phyloP scores from a whole-genome alignment of 2,329 filamentous ascomycete genomes.

The Colletotrichum australisinense region DNA sequence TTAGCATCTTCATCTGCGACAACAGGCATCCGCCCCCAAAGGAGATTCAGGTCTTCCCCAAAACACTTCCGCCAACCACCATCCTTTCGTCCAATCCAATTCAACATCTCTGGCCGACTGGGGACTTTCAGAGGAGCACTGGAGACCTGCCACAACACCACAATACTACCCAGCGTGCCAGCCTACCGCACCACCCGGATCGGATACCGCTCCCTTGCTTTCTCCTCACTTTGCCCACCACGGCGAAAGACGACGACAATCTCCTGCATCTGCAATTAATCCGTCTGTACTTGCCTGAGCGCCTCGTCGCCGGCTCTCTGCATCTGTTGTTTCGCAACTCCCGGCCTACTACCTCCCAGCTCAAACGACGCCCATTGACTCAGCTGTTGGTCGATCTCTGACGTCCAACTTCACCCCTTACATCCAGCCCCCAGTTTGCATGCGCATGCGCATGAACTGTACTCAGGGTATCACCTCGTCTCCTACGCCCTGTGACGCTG shows the following conservation, averaged over 20 bases:
- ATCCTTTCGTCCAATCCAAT: conserved; percentile 6
- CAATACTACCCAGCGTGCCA: background rate
- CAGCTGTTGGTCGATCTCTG: conserved; percentile 20
- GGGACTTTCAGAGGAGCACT: background rate
- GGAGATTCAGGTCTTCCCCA: conserved; percentile 1
- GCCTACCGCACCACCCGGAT: conserved; percentile 15
- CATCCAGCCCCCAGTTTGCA: conserved; percentile 26
- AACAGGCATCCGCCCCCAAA: conserved; percentile 32
- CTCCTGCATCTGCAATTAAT: conserved; percentile 25
- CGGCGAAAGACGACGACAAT: background rate
- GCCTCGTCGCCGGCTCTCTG: conserved; percentile 4
- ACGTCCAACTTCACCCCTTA: conserved; percentile 32
- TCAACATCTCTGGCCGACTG: background rate
- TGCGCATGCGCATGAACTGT: conserved; percentile 33
- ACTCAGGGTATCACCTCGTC: conserved; percentile 29
- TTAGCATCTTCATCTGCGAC: conserved; percentile 36
- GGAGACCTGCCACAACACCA: conserved; percentile 9
- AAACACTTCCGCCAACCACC: conserved; percentile 6
- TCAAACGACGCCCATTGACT: conserved; percentile 17
- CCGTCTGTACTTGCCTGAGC: conserved; percentile 1
- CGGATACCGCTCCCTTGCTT: conserved; percentile 21
- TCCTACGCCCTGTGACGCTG: conserved; percentile 26
- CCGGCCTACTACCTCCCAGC: conserved; percentile 14
- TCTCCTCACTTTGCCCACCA: conserved; percentile 8
- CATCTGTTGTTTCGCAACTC: conserved; percentile 29